A percentile compares a stretch with the other conserved stretches of the same genome.
These are phyloP conservation scores for Ampelocalamus luodianensis DNA, from an alignment of 176 grass and related monocot genomes.

Conservation along the genomic window DNA sequence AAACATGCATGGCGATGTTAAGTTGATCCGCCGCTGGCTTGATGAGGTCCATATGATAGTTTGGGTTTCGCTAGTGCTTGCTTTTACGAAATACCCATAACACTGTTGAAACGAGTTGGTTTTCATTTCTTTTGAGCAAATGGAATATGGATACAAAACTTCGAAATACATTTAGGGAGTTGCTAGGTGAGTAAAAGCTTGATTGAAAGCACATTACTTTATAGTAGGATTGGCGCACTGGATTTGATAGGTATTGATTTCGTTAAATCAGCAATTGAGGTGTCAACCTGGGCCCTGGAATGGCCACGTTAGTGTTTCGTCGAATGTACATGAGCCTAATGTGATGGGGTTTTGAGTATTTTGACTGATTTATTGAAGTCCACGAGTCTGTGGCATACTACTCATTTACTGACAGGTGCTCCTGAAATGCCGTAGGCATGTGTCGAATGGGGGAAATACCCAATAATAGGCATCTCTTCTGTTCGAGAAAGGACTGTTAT, in stretches of 20 bases:
- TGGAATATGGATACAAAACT: background rate
- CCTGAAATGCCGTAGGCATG: no score
- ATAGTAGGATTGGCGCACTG: background rate
- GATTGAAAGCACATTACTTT: background rate
- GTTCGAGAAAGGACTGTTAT: background rate
- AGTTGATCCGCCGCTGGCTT: background rate
- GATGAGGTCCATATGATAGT: background rate
- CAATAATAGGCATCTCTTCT: background rate
- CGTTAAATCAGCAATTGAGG: background rate
- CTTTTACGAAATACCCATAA: background rate
- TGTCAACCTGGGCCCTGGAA: background rate
- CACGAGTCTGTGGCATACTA: background rate
- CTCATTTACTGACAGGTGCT: background rate
- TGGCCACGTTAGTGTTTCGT: background rate
- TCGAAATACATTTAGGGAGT: background rate
- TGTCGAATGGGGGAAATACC: no score
- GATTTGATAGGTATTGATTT: background rate
- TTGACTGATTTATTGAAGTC: background rate
- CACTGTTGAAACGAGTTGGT: background rate
- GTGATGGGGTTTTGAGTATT: background rate
- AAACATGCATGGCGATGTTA: background rate
- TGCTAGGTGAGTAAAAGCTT: background rate
- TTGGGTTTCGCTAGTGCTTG: background rate
- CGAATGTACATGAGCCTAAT: background rate
- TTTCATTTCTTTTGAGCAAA: constrained; percentile 1